Evolutionary conservation across 176 grass and related monocot genomes (phyloP).

Genomic region (Carex parvula): DNA sequence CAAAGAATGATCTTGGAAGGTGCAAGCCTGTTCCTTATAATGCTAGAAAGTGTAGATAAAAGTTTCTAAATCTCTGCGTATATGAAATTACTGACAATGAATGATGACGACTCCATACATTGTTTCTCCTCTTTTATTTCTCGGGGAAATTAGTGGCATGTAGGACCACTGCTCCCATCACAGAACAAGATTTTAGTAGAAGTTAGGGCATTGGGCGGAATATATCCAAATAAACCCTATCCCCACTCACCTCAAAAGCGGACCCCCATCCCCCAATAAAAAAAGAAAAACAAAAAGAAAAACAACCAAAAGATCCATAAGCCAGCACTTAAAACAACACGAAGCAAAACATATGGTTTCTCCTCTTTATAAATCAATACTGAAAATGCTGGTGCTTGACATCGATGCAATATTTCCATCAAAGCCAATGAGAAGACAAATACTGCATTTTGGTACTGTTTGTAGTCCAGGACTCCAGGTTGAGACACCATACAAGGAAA

Average conservation of each 20-base stretch:
- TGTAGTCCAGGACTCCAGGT: not conserved
- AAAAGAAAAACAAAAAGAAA: not conserved
- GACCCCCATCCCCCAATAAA: not conserved
- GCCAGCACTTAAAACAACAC: not conserved
- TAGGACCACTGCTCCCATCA: not conserved
- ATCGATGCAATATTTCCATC: not conserved
- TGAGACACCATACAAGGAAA: not conserved
- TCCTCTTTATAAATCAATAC: not conserved
- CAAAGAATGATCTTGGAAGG: not conserved
- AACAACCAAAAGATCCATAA: not conserved
- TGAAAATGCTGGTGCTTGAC: not conserved
- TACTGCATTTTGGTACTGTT: not conserved
- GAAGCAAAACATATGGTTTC: not conserved
- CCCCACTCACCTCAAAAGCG: not conserved
- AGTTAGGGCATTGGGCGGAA: not conserved
- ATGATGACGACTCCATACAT: not conserved
- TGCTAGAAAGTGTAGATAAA: not conserved
- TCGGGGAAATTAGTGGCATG: not conserved
- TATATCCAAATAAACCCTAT: not conserved
- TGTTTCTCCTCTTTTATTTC: not conserved
- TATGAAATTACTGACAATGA: constrained; percentile 16
- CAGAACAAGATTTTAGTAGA: not conserved
- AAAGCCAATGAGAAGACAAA: not conserved
- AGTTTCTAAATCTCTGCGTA: constrained; percentile 8
- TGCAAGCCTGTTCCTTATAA: not conserved